Evolutionary conservation across 176 grass and related monocot genomes (phyloP), one percentile per base, ranked within the genome.

Genomic region (Triticum monococcum): DNA sequence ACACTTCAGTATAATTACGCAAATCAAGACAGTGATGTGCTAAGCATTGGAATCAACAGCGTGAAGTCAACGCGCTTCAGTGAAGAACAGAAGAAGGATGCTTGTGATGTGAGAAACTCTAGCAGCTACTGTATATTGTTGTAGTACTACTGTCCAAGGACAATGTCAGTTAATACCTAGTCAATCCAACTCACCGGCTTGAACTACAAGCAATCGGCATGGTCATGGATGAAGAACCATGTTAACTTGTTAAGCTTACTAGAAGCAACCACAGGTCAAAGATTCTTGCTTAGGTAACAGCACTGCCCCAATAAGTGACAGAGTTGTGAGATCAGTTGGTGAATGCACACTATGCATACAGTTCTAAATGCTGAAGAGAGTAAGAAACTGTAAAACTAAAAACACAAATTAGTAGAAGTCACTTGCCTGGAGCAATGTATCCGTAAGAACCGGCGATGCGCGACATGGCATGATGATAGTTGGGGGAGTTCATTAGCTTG

Each of bases 391-490:
- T n/a, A n/a, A n/a, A n/a, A n/a, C n/a, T 9, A 43, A 3, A 71
- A 69, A 72, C 63, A n/a, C n/a, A 41, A 37, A 35, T 67, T 61
- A 25, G 40, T 35, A 24, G 20, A 50, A 80, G 68, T 83, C 22
- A 91, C 91, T 89, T 93, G 78, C 97, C 94, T 96, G 97, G 97
- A 90, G 97, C 97, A 71, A 99, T 99, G 80, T 96, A 99, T 52
- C 97, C 94, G 3, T 96, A 99, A 35, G 97, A 99, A 75, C 97
- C 94, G 5, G 97, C 97, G 16, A 96, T 89, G 22, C 89, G 80
- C 0, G 94, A 96, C 92, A 99, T 96, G 24, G 92, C 92, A 0
- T 99, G 94, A 79, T 99, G 94, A 30, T 94, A 91, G 52, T 93
- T 96, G n/a, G 97, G 92, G 32, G 92, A 94, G 77, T 90, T 99